Evolutionary conservation across 2,329 filamentous ascomycete species (phyloP).

Genomic region (Nemania diffusa): DNA sequence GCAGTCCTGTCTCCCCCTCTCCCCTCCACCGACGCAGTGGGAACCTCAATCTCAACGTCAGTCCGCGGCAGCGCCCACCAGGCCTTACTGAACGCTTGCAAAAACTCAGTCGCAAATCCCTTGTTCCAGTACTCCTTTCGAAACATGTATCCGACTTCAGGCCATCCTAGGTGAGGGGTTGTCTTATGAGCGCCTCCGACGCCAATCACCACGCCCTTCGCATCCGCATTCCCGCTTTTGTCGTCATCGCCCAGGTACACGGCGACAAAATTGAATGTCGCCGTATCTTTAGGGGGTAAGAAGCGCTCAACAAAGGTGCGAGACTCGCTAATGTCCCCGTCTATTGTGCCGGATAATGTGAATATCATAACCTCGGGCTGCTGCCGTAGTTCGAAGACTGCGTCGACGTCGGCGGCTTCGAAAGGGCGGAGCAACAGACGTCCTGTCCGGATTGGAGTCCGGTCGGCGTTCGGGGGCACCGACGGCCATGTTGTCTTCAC

Average conservation of each 20-base stretch:
- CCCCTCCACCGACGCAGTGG: conserved; percentile 49
- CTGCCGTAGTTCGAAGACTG: conserved; percentile 63
- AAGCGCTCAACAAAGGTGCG: conserved; percentile 53
- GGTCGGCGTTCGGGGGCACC: conserved; percentile 53
- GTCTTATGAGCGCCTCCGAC: conserved; percentile 55
- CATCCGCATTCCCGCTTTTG: conserved; percentile 55
- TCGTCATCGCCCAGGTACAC: conserved; percentile 39
- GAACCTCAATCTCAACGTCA: conserved; percentile 44
- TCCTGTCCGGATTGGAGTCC: conserved; percentile 58
- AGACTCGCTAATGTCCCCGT: conserved; percentile 59
- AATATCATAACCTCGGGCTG: conserved; percentile 72
- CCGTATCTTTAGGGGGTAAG: conserved; percentile 60
- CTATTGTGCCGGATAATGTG: conserved; percentile 57
- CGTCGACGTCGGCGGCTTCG: conserved; percentile 59
- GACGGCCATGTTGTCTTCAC: conserved; percentile 63
- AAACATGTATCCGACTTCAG: conserved; percentile 69
- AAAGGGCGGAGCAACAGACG: conserved; percentile 67
- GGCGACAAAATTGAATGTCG: conserved; percentile 68
- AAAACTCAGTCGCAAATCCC: conserved; percentile 67
- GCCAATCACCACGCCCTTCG: conserved; percentile 63
- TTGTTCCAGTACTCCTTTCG: conserved; percentile 63
- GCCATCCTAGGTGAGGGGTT: conserved; percentile 60
- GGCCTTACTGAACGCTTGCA: conserved; percentile 57
- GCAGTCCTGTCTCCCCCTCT: neutral
- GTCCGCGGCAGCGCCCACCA: conserved; percentile 63